Percentiles rank a stretch among this genome's conserved stretches.
phyloP scores from a whole-genome alignment of 345 rosid species.

The Gossypium longicalyx region DNA sequence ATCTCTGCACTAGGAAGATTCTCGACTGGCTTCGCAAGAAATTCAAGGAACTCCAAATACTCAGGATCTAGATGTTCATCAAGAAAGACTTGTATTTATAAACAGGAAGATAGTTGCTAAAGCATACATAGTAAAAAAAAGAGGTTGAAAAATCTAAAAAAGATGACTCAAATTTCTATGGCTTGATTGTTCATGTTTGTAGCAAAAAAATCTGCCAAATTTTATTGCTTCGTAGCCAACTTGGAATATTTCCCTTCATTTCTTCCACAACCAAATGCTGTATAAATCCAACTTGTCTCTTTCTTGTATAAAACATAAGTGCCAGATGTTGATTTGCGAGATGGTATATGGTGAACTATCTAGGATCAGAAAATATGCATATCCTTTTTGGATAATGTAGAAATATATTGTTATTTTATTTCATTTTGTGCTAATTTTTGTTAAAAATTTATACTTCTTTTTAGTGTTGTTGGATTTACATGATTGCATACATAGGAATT shows the following conservation, averaged over 20 bases:
- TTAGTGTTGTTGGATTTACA: too few relatives aligned
- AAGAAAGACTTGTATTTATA: too few relatives aligned
- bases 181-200: background rate
- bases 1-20: too few relatives aligned
- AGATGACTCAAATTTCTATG: background rate
- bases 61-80: too few relatives aligned
- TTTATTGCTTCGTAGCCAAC: background rate
- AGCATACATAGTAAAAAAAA: too few relatives aligned
- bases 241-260: background rate
- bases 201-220: background rate
- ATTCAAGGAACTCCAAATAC: too few relatives aligned
- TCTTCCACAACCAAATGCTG: background rate
- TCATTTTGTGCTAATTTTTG: background rate
- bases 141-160: background rate
- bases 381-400: background rate
- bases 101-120: too few relatives aligned
- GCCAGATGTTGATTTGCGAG: background rate
- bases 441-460: background rate
- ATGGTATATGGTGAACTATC: background rate
- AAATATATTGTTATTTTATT: background rate
- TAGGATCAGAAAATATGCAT: background rate
- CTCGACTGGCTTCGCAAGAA: too few relatives aligned
- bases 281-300: background rate
- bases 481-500: too few relatives aligned
- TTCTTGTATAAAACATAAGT: background rate